These are phyloP conservation scores for Entomortierella parvispora DNA, from an alignment of 192 early-diverging fungal species.

Conservation along the genomic window DNA sequence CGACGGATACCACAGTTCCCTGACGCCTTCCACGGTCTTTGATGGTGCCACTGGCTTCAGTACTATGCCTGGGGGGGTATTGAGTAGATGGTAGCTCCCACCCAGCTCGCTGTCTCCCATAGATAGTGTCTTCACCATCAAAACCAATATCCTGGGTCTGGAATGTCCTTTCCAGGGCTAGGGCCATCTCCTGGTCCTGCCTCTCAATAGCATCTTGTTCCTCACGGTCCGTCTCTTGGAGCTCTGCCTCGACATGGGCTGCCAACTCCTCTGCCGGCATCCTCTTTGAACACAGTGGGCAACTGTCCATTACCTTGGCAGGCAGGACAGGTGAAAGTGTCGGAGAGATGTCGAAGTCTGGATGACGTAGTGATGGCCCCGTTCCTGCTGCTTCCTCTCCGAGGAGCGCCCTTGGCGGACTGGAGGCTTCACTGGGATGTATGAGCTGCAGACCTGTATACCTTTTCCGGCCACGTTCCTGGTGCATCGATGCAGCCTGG, in stretches of 20 bases:
- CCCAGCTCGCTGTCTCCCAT: background rate
- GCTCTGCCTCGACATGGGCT: conserved; percentile 32
- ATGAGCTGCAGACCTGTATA: conserved; percentile 18
- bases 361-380: too few species aligned
- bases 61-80: background rate
- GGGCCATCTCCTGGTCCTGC: conserved; percentile 1
- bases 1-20: conserved; percentile 16
- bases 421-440: background rate
- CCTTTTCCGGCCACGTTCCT: conserved; percentile 1
- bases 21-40: background rate
- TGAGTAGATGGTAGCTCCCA: background rate
- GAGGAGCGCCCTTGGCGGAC: too few species aligned
- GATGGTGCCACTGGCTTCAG: background rate
- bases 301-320: background rate
- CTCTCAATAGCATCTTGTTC: conserved; percentile 15
- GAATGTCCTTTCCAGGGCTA: background rate
- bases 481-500: background rate
- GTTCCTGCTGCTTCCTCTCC: too few species aligned
- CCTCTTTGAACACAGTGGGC: conserved; percentile 21
- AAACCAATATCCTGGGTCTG: conserved; percentile 11
- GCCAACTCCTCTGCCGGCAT: conserved; percentile 21
- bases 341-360: too few species aligned
- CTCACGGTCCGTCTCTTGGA: conserved; percentile 20
- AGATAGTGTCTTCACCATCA: background rate
- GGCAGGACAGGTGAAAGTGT: background rate